These are phyloP conservation scores for Diplosphaera chodatii DNA, from an alignment of 139 green algal genomes.

Conservation along the genomic window DNA sequence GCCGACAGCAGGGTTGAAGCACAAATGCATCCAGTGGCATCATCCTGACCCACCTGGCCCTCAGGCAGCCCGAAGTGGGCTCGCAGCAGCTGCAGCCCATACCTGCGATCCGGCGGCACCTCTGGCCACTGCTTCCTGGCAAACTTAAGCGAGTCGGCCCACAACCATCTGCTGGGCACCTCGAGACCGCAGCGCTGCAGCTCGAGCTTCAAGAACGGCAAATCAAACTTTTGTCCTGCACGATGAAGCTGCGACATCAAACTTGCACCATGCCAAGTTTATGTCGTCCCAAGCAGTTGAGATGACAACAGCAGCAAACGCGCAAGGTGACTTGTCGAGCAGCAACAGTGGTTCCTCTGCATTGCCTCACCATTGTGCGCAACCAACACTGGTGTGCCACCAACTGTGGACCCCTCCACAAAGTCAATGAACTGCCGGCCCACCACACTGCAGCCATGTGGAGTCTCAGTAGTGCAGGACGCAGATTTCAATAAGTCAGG, in stretches of 20 bases:
- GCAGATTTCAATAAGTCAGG: too few species aligned
- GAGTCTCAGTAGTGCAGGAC: too few species aligned
- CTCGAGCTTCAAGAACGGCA: constrained; percentile 10
- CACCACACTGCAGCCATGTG: constrained; percentile 19
- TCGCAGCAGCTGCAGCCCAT: constrained; percentile 5
- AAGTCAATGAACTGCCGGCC: constrained; percentile 24
- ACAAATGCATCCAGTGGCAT: too few species aligned
- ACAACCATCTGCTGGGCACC: constrained; percentile 23
- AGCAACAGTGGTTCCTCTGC: too few species aligned
- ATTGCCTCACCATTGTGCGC: constrained; percentile 18
- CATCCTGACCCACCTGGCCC: not conserved
- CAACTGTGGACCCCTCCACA: constrained; percentile 11
- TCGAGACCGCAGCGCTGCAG: constrained; percentile 3
- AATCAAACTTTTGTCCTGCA: constrained; percentile 7
- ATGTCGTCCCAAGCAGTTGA: too few species aligned
- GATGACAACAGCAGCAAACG: too few species aligned
- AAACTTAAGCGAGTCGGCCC: constrained; percentile 46
- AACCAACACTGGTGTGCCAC: constrained; percentile 31
- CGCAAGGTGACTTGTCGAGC: too few species aligned
- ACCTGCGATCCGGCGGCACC: not conserved
- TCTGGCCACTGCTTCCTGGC: not conserved
- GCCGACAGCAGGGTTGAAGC: too few species aligned
- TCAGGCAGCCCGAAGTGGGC: not conserved
- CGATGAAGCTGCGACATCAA: too few species aligned
- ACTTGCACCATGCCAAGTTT: too few species aligned